A percentile compares a stretch with the other conserved stretches of the same genome.
Conservation (phyloP, 2,329 filamentous ascomycete genomes). For the Penicillium italicum region DNA sequence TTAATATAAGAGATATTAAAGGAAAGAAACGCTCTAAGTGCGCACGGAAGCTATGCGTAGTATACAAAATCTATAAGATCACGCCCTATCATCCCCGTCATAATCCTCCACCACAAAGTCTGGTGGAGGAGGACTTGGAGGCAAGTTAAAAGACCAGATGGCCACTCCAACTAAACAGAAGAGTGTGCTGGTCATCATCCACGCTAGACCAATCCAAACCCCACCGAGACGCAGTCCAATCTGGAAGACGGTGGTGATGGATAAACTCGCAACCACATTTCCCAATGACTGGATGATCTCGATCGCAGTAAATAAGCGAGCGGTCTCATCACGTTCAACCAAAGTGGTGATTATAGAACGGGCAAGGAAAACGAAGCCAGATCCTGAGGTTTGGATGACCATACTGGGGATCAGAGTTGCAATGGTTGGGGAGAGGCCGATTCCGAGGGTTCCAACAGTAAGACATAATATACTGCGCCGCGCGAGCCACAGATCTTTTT, state of each 20-base stretch:
- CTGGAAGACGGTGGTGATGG: slow-evolving; percentile 47
- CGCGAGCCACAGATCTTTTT: slow-evolving; percentile 48
- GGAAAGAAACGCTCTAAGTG: background rate
- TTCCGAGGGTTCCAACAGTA: slow-evolving; percentile 44
- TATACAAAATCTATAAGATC: slow-evolving; percentile 10
- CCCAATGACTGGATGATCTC: slow-evolving; percentile 49
- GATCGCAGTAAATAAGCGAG: slow-evolving; percentile 49
- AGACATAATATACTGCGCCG: slow-evolving; percentile 46
- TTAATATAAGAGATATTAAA: background rate
- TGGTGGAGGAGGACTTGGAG: slow-evolving; percentile 9
- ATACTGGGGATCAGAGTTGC: slow-evolving; percentile 44
- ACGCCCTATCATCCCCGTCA: slow-evolving; percentile 14
- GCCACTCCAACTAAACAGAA: slow-evolving; percentile 32
- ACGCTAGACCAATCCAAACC: slow-evolving; percentile 49
- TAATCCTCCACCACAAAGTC: slow-evolving; percentile 23
- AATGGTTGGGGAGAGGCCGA: slow-evolving; percentile 46
- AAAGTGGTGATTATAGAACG: slow-evolving; percentile 49
- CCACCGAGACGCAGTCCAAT: slow-evolving; percentile 47
- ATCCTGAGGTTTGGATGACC: slow-evolving; percentile 48
- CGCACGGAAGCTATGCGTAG: background rate
- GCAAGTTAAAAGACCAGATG: slow-evolving; percentile 29
- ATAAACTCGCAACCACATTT: slow-evolving; percentile 46
- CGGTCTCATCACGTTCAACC: slow-evolving; percentile 48
- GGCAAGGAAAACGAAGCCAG: slow-evolving; percentile 47
- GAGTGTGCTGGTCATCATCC: slow-evolving; percentile 38